Base-by-base conservation (phyloP, 345 rosid genomes). In the Dipteronia dyeriana region DNA sequence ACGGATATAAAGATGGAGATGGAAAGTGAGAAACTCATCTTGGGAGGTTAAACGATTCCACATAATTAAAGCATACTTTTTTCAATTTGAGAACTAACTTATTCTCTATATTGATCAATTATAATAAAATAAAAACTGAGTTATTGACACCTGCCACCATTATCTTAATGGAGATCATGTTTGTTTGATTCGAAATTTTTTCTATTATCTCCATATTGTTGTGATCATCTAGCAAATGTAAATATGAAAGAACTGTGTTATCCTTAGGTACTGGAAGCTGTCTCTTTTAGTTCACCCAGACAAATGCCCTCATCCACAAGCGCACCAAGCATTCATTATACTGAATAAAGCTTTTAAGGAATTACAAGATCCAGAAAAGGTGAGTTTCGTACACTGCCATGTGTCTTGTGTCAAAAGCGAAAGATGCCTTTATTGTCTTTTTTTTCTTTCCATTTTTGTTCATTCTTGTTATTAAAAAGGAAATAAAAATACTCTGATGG, bases 271-370 rank as follows among this genome's bases (percentile, higher is more conserved):
- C 73, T 93, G 99, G 99, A 95, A 92, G 83, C 80, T 95, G 82
- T 95, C 98, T 26, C 98, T 95, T 80, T 77, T 93, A 79, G 99
- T 95, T 83, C 98, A 91, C 80, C 99, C 97, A 8, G 98, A 95
- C 85, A 95, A 93, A 79, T 95, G 98, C 79, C 84, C 98, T 80
- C 99, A 93, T 85, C 98, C 98, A n/a, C 97, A 90, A 82, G 98
- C 99, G 19, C 86, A 95, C 78, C 87, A 92, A 84, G 97, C 98
- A 73, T 95, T 95, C 71, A 85, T 95, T 78, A 82, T 81, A 83
- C 81, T 95, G 71, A 95, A 93, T 79, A 95, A 92, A 84, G 93
- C 99, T 78, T 93, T 90, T 80, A 93, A 93, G 78, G 97, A 95
- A 29, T 80, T 95, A 66, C 98, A 95, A 81, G 98, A 95, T 90